These are phyloP conservation scores for Diaporthe sp. DNA, from an alignment of 2,329 filamentous ascomycete species.

Conservation along the genomic window DNA sequence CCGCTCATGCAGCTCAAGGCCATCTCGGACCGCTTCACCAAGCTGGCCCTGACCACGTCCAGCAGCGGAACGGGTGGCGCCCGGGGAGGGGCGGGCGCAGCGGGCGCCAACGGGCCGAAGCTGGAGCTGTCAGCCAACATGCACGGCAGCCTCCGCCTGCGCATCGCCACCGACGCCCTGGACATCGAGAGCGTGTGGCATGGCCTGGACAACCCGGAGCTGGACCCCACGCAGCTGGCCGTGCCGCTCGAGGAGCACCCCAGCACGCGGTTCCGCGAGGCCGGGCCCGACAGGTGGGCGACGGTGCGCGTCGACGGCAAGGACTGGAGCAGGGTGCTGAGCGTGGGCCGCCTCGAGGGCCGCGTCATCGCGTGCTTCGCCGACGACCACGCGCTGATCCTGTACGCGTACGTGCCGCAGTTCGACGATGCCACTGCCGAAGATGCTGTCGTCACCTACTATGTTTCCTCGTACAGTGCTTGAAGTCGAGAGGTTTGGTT, in stretches of 20 bases:
- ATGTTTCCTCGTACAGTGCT: conserved; percentile 55
- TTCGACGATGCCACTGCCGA: conserved; percentile 76
- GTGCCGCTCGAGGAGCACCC: conserved; percentile 84
- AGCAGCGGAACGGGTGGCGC: conserved; percentile 43
- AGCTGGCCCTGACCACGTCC: conserved; percentile 69
- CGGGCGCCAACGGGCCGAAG: conserved; percentile 66
- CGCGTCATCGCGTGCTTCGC: conserved; percentile 94
- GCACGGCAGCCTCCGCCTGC: conserved; percentile 87
- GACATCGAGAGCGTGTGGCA: conserved; percentile 90
- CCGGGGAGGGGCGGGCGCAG: conserved; percentile 42
- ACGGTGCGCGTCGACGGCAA: conserved; percentile 91
- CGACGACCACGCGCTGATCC: conserved; percentile 82
- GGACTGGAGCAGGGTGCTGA: conserved; percentile 95
- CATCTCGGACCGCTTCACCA: conserved; percentile 96
- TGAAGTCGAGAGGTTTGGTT: conserved; percentile 42
- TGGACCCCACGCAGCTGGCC: conserved; percentile 83
- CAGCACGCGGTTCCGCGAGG: conserved; percentile 81
- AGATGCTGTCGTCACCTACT: conserved; percentile 79
- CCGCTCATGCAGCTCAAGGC: conserved; percentile 90
- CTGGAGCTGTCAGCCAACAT: conserved; percentile 94
- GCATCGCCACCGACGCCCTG: conserved; percentile 85
- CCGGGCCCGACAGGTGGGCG: conserved; percentile 87
- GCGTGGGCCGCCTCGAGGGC: conserved; percentile 89
- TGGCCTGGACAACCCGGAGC: conserved; percentile 86
- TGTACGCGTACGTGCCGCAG: conserved; percentile 85